These are phyloP conservation scores for Syncephalastrum sp. DNA, from an alignment of 371 early-diverging fungal genomes.

Conservation along the genomic window DNA sequence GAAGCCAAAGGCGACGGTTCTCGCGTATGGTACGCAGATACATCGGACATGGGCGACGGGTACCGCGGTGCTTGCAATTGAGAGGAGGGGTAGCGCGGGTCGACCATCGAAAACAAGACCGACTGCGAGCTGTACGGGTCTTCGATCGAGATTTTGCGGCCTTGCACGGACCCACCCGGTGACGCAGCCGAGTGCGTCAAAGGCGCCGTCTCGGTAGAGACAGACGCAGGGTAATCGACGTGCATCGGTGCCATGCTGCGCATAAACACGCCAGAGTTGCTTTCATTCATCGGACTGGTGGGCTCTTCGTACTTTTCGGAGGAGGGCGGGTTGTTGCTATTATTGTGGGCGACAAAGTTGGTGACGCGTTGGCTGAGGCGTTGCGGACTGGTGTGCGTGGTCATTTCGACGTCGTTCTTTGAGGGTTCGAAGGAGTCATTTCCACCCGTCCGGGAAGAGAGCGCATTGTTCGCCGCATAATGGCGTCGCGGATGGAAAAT, in stretches of 20 bases:
- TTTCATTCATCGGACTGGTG: neutral
- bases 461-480: conserved; percentile 2
- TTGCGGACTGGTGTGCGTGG: conserved; percentile 1
- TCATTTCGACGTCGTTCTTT: conserved; percentile 22
- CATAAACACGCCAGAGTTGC: conserved; percentile 27
- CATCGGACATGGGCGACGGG: neutral
- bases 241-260: conserved; percentile 40
- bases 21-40: conserved; percentile 5
- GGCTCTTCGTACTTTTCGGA: conserved; percentile 13
- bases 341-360: conserved; percentile 12
- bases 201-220: conserved; percentile 22
- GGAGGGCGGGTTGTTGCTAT: neutral
- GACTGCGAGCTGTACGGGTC: conserved; percentile 40
- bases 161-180: neutral
- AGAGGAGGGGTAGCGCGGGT: conserved; percentile 7
- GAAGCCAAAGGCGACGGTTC: conserved; percentile 10
- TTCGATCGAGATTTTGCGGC: conserved; percentile 27
- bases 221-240: conserved; percentile 27
- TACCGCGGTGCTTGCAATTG: neutral
- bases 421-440: conserved; percentile 11
- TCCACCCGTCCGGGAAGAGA: conserved; percentile 1
- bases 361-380: conserved; percentile 20
- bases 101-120: conserved; percentile 40
- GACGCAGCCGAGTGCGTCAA: conserved; percentile 18
- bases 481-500: conserved; percentile 43